Conservation (phyloP, 768 basidiomycete species). For the Russula olivacea region DNA sequence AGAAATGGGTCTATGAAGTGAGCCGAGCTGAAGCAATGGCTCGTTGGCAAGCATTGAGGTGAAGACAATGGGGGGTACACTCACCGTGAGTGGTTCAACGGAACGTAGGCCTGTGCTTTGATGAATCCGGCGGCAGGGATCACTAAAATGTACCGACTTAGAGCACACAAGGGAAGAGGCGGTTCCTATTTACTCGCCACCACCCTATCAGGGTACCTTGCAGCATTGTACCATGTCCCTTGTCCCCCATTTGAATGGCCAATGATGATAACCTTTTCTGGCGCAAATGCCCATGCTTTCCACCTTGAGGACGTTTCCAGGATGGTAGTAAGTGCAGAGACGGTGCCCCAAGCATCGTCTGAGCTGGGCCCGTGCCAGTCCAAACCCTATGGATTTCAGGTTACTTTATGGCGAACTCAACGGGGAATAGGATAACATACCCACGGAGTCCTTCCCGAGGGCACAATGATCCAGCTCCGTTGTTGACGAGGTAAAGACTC, state of each 20-base stretch:
- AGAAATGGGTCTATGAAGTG: conserved; percentile 76
- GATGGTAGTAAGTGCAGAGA: conserved; percentile 51
- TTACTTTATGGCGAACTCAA: not conserved
- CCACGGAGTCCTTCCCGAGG: conserved; percentile 83
- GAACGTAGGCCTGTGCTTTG: conserved; percentile 83
- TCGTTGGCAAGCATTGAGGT: not conserved
- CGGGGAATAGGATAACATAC: conserved; percentile 35
- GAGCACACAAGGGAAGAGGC: conserved; percentile 5
- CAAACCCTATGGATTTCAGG: conserved; percentile 49
- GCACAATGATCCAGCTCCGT: conserved; percentile 71
- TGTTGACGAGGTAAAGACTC: conserved; percentile 54
- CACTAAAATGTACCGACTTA: conserved; percentile 35
- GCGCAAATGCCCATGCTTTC: conserved; percentile 38
- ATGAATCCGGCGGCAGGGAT: conserved; percentile 78
- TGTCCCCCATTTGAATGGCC: conserved; percentile 95
- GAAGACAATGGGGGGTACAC: conserved; percentile 1
- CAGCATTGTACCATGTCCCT: conserved; percentile 76
- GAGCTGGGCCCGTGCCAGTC: conserved; percentile 91
- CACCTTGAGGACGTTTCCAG: conserved; percentile 36
- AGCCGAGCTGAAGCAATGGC: conserved; percentile 40
- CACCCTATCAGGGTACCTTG: conserved; percentile 71
- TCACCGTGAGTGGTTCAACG: conserved; percentile 59
- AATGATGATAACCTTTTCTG: conserved; percentile 51
- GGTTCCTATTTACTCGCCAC: conserved; percentile 44
- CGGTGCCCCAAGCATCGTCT: conserved; percentile 56